Conservation (phyloP, 352 stramenopile species). For the Phytophthora pistaciae region DNA sequence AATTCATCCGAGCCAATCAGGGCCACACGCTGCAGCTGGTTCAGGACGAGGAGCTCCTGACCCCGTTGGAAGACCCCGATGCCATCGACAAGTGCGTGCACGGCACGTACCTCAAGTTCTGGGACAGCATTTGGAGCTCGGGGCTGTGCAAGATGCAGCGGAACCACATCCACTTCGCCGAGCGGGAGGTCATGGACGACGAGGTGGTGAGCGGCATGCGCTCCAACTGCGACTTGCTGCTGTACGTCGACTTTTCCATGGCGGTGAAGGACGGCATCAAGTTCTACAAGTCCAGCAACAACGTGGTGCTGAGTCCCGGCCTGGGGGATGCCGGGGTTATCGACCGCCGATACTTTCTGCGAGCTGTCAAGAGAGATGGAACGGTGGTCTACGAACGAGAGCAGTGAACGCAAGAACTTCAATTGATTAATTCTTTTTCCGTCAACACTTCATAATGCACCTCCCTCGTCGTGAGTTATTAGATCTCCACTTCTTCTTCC, state of each 20-base stretch:
- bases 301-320: slow-evolving; percentile 81
- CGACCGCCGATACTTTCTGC: slow-evolving; percentile 65
- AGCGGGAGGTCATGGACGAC: slow-evolving; percentile 51
- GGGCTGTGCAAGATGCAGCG: slow-evolving; percentile 83
- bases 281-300: slow-evolving; percentile 89
- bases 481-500: slow-evolving; percentile 35
- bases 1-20: slow-evolving; percentile 87
- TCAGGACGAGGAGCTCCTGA: slow-evolving; percentile 76
- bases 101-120: slow-evolving; percentile 78
- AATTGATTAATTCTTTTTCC: neutral
- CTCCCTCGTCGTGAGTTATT: slow-evolving; percentile 1
- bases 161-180: slow-evolving; percentile 90
- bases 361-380: slow-evolving; percentile 60
- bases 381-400: slow-evolving; percentile 62
- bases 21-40: slow-evolving; percentile 78
- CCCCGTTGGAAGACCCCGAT: slow-evolving; percentile 56
- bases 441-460: neutral
- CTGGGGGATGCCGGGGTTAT: slow-evolving; percentile 59
- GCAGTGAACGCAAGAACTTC: slow-evolving; percentile 1
- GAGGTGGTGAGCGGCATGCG: slow-evolving; percentile 87
- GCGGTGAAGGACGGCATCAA: slow-evolving; percentile 76
- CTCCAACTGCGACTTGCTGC: slow-evolving; percentile 69
- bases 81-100: slow-evolving; percentile 74
- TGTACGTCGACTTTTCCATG: slow-evolving; percentile 73
- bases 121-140: slow-evolving; percentile 64